Conservation (phyloP, 2,329 filamentous ascomycete species). For the Colletotrichum nymphaeae region DNA sequence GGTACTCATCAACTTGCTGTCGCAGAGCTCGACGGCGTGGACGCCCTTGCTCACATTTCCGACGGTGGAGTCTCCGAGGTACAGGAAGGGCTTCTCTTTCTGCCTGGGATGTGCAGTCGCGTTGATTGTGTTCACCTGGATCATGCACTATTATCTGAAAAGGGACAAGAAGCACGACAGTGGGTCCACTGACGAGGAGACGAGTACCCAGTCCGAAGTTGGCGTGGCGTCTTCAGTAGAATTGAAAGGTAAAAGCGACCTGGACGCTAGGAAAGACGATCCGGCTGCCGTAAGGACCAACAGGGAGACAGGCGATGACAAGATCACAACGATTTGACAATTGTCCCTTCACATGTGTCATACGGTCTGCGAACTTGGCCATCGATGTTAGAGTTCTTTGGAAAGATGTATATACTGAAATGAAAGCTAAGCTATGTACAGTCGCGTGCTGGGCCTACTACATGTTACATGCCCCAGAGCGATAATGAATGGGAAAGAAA, state of each 20-base stretch:
- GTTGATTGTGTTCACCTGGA: conserved; percentile 17
- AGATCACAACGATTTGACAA: neutral
- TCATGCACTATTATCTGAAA: conserved; percentile 27
- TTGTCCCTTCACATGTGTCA: too few relatives aligned
- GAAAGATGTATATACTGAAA: too few relatives aligned
- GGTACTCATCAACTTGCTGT: conserved; percentile 47
- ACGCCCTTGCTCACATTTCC: conserved; percentile 63
- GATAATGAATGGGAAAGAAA: too few relatives aligned
- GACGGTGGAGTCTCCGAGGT: conserved; percentile 55
- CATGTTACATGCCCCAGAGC: too few relatives aligned
- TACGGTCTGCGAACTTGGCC: too few relatives aligned
- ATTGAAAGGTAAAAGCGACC: neutral
- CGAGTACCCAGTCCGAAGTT: neutral
- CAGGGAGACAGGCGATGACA: neutral
- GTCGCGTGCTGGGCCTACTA: too few relatives aligned
- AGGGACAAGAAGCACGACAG: conserved; percentile 1
- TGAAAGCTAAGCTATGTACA: too few relatives aligned
- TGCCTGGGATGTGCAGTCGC: conserved; percentile 23
- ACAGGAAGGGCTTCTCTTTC: conserved; percentile 57
- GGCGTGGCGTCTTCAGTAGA: neutral
- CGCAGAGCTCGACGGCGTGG: conserved; percentile 67
- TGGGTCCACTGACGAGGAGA: neutral
- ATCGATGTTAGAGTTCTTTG: too few relatives aligned
- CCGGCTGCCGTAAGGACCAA: neutral
- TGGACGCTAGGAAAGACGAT: neutral